Evolutionary conservation across 2,329 filamentous ascomycete genomes (phyloP).

Genomic region (Spiromastix sp.): DNA sequence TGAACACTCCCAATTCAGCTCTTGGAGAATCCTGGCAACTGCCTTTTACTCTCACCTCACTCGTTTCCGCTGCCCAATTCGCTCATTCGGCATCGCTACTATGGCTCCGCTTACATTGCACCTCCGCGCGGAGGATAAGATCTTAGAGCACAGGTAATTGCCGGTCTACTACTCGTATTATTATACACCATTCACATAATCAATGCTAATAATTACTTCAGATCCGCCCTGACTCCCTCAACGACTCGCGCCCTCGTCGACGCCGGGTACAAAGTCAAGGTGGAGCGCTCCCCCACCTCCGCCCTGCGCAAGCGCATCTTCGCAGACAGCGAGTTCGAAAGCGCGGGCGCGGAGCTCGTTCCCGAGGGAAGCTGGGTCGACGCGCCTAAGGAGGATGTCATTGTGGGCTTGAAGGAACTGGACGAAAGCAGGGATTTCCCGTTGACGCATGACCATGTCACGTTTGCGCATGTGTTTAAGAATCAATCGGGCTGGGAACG

Average conservation of each 20-base stretch:
- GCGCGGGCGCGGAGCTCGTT: constrained; percentile 29
- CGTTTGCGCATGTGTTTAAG: constrained; percentile 18
- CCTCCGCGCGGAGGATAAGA: constrained; percentile 16
- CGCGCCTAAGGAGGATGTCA: constrained; percentile 19
- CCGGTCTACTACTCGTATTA: background rate
- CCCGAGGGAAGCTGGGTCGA: constrained; percentile 31
- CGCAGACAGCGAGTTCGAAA: constrained; percentile 29
- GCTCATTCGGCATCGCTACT: constrained; percentile 1
- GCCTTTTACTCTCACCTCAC: no score
- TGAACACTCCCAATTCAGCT: no score
- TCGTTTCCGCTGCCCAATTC: background rate
- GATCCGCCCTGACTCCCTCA: constrained; percentile 19
- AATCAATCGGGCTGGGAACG: constrained; percentile 16
- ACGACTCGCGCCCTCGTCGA: constrained; percentile 32
- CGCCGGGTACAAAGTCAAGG: constrained; percentile 30
- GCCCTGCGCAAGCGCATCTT: constrained; percentile 24
- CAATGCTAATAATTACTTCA: constrained; percentile 3
- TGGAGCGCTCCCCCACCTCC: constrained; percentile 24
- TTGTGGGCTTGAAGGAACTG: constrained; percentile 16
- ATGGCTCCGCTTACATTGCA: constrained; percentile 11
- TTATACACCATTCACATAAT: background rate
- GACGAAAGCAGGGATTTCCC: constrained; percentile 15
- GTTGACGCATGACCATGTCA: constrained; percentile 14
- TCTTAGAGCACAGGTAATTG: constrained; percentile 13
- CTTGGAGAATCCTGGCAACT: no score